Evolutionary conservation across 768 basidiomycete genomes (phyloP).

Genomic region (Pisolithus orientalis): DNA sequence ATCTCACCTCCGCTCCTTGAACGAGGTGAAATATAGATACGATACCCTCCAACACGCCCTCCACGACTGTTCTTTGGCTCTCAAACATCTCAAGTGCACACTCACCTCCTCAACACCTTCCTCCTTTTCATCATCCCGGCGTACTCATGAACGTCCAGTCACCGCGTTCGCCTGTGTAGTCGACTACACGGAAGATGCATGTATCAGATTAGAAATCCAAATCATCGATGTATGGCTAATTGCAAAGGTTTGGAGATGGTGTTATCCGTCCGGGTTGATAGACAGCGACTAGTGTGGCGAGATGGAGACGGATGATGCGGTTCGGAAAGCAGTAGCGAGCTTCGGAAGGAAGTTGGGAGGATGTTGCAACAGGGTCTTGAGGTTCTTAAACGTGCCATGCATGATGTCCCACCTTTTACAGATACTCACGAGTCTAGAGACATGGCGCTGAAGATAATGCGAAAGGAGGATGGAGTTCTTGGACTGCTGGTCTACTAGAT

Average conservation of each 20-base stretch:
- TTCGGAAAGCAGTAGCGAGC: conserved; percentile 39
- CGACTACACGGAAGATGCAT: conserved; percentile 72
- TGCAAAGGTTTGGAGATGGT: conserved; percentile 62
- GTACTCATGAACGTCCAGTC: conserved; percentile 29
- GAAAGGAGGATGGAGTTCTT: conserved; percentile 34
- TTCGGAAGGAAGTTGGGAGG: conserved; percentile 58
- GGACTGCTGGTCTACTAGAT: conserved; percentile 53
- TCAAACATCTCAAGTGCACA: conserved; percentile 47
- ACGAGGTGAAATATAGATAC: conserved; percentile 47
- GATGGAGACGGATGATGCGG: conserved; percentile 38
- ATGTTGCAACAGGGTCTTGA: conserved; percentile 76
- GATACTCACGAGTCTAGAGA: neutral
- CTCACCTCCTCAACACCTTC: conserved; percentile 9
- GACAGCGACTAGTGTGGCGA: conserved; percentile 25
- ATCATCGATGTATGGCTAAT: conserved; percentile 66
- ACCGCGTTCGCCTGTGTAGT: conserved; percentile 55
- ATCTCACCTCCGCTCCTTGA: conserved; percentile 43
- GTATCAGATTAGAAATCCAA: conserved; percentile 79
- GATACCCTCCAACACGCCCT: conserved; percentile 55
- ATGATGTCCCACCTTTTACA: conserved; percentile 31
- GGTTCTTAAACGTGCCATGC: conserved; percentile 51
- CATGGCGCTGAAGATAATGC: neutral
- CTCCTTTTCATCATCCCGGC: neutral
- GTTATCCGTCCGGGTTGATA: conserved; percentile 41
- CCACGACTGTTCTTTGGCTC: conserved; percentile 61